A percentile compares a stretch with the other conserved stretches of the same genome.
Conservation (phyloP, 768 basidiomycete species). For the Chalciporus sphaerocephalus region DNA sequence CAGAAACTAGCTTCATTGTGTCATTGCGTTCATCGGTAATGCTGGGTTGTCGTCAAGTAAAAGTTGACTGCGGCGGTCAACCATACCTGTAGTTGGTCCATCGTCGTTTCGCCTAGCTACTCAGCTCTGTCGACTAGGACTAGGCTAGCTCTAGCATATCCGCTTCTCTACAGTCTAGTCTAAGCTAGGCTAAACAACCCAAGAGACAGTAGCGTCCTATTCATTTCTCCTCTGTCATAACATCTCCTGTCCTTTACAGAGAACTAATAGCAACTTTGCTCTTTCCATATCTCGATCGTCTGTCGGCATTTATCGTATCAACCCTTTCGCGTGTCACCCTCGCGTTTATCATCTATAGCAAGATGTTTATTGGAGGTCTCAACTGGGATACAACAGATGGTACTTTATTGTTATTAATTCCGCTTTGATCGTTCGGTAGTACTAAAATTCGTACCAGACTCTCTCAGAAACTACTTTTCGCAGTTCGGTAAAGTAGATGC, state of each 20-base stretch:
- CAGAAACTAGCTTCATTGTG: slow-evolving; percentile 3
- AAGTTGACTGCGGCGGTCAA: slow-evolving; percentile 19
- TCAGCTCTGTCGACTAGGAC: slow-evolving; percentile 58
- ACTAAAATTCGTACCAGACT: slow-evolving; percentile 52
- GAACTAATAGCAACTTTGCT: slow-evolving; percentile 73
- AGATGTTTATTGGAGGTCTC: slow-evolving; percentile 99
- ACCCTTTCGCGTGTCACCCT: slow-evolving; percentile 24
- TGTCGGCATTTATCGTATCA: slow-evolving; percentile 25
- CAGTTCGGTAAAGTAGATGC: slow-evolving; percentile 97
- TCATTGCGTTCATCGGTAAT: slow-evolving; percentile 21
- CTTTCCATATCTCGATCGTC: slow-evolving; percentile 33
- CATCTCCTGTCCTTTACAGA: slow-evolving; percentile 61
- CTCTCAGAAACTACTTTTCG: slow-evolving; percentile 80
- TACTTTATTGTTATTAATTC: slow-evolving; percentile 47
- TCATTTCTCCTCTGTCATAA: slow-evolving; percentile 55
- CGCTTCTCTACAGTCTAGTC: slow-evolving; percentile 66
- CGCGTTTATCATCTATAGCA: slow-evolving; percentile 54
- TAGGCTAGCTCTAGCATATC: slow-evolving; percentile 75
- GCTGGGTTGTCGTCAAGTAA: slow-evolving; percentile 27
- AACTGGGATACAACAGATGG: slow-evolving; percentile 99
- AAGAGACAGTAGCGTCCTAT: slow-evolving; percentile 72
- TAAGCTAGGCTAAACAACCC: slow-evolving; percentile 68
- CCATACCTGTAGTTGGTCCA: slow-evolving; percentile 39
- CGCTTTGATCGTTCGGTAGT: slow-evolving; percentile 37
- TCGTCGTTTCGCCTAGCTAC: slow-evolving; percentile 40